Base-by-base conservation (phyloP, 2,329 filamentous ascomycete genomes). In the Xylaria sp. region DNA sequence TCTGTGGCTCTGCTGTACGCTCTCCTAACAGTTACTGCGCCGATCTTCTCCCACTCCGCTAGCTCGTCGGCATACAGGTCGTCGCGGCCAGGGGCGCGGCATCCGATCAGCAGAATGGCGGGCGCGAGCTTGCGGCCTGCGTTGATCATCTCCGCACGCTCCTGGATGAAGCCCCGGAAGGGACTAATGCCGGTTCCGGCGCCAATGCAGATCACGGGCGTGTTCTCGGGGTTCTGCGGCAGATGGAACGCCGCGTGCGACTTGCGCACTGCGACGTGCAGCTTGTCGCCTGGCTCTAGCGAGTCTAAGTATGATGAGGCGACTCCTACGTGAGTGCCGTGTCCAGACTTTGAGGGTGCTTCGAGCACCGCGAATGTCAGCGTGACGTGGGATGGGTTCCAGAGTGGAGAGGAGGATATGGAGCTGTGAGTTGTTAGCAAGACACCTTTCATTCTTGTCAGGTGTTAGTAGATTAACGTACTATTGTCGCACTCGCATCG, bases 401-500 rank as follows among this genome's bases (percentile, higher is more conserved):
- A 83, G 0, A 93, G 83, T 0, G 92, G 91, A 0, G 91, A 93
- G 0, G 91, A 94, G 0, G 92, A 94, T 76, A 94, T 93, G 39
- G 90, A 92, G 74, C 82, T 84, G 63, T 10, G 18, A 15, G 8
- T 37, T 28, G 73, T 77, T 65, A 78, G 74, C 34, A 9, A 55
- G 46, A 34, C 39, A 15, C 39, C 2, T 32, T 44, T 41, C 18
- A 15, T 10, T 8, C 18, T 50, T 9, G 13, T 20, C 13, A 20
- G 1, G 32, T 23, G 32, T 86, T 0, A 84, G 87, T 18, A 8
- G n/a, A 13, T 23, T 8, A 67, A 89, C 89, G 9, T 83, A 87
- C 82, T 94, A 94, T 78, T 93, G 90, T n/a, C 92, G 87, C 48
- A 92, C 85, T 34, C 92, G 89, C 89, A 96, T 92, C 0, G 92